Conservation (phyloP, 108 stramenopile species). For the Skeletonema potamos region DNA sequence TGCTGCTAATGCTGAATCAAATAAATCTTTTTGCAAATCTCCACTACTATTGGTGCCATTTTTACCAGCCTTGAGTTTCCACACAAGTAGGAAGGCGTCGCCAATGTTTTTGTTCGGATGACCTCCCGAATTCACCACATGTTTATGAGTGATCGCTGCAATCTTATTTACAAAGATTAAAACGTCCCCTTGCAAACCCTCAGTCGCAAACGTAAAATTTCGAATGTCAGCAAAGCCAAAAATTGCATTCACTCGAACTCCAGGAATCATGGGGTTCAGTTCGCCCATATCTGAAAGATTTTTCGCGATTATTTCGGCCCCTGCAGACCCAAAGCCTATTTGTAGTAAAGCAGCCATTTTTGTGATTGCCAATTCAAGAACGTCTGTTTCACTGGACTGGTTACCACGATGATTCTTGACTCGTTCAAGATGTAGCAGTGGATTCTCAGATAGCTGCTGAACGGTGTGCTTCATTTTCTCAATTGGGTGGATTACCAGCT, state of each 20-base stretch:
- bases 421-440: slow-evolving; percentile 48
- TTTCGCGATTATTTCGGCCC: slow-evolving; percentile 71
- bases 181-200: slow-evolving; percentile 60
- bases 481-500: slow-evolving; percentile 64
- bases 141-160: slow-evolving; percentile 62
- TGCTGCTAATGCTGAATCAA: slow-evolving; percentile 34
- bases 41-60: slow-evolving; percentile 35
- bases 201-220: slow-evolving; percentile 62
- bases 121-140: slow-evolving; percentile 54
- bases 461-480: slow-evolving; percentile 54
- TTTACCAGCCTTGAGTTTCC: slow-evolving; percentile 57
- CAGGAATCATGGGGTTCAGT: slow-evolving; percentile 66
- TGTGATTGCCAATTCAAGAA: slow-evolving; percentile 64
- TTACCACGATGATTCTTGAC: slow-evolving; percentile 29
- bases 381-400: slow-evolving; percentile 64
- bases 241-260: slow-evolving; percentile 57
- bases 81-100: slow-evolving; percentile 71
- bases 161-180: slow-evolving; percentile 73
- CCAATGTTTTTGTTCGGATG: slow-evolving; percentile 79
- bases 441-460: slow-evolving; percentile 57
- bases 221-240: slow-evolving; percentile 78
- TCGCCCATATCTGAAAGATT: slow-evolving; percentile 51
- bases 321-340: slow-evolving; percentile 76
- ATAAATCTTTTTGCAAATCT: slow-evolving; percentile 48
- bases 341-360: slow-evolving; percentile 66